Base-by-base conservation (phyloP, 2,329 filamentous ascomycete genomes). In the Aspergillus fischeri region DNA sequence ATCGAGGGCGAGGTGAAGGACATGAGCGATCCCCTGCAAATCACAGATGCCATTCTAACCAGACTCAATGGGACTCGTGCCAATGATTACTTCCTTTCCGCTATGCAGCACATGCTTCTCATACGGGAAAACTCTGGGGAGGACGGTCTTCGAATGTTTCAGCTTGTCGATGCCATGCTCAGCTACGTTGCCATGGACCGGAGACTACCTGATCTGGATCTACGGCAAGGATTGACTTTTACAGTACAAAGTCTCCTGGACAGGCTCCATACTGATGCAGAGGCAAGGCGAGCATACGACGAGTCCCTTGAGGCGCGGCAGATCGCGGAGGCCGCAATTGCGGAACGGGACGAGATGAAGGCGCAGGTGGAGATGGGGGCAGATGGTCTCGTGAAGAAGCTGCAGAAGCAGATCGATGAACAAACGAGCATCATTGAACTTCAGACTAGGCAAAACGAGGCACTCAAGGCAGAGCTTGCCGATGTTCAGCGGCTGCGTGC, bases 111-210 rank as follows among this genome's bases (percentile, higher is more conserved):
- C 78, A 82, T 99, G 73, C 82, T 99, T 65, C 83, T 99, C 48
- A 95, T 97, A 63, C 86, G 92, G 56, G 90, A 96, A 69, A 94
- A 92, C 63, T 91, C 95, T 66, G 89, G 89, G 51, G 94, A 97
- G 71, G 94, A 99, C 75, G 86, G 92, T 14, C 77, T 97, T 60
- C 87, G 91, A 51, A 94, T 97, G 88, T 99, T 97, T 77, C 94
- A 97, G 78, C 85, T 99, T 28, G 92, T 97, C 28, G 94, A 99
- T 75, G 88, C 91, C n/a, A 97, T 97, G 92, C 86, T 99, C 63
- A 96, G 92, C 75, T 97, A 97, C 75, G 93, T 99, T 61, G 93
- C 93, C 67, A 99, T 99, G 93, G 94, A 99, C 75, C 86, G 94
- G 70, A 85, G 94, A 62, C 77, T 97, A 63, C 94, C 94, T 42